Base-by-base conservation (phyloP, 148 eudicot species). In the Diospyros kaki region DNA sequence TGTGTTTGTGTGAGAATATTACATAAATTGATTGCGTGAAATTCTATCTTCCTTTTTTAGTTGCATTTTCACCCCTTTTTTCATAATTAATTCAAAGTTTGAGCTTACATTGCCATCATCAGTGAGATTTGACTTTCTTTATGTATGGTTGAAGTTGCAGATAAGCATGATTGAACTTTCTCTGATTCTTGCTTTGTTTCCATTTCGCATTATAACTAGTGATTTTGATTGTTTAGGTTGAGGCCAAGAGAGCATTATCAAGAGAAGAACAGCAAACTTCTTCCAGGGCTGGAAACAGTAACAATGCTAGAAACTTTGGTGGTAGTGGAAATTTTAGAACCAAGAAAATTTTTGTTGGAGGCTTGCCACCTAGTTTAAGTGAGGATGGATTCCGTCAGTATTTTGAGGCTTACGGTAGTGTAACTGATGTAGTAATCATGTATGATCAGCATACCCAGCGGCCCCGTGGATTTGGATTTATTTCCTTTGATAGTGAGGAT, bases 291-390 rank as follows among this genome's bases (percentile, higher is more conserved):
- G 91, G 89, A 73, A 90, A 80, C 74, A 46, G 83, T 46, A 74
- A 70, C 59, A 84, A 86, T 79, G 78, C 82, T 74, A 83, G 97
- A 69, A 86, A 45, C 42, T 78, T 72, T 74, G 89, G 88, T 38
- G 86, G 82, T 48, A 95, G 91, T 15, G 98, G 98, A 74, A 90
- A 83, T 81, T 44, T 82, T 67, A 85, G 92, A 75, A 94, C 98
- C 50, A 94, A 94, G 88, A 94, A 94, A 78, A 94, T 94, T 43
- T 94, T 94, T 85, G 98, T 94, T 74, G 98, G 98, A 66, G 98
- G 98, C 6, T 86, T 94, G 79, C 98, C 98, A 51, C 83, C 97
- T 58, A 86, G 86, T 12, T 61, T 94, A 68, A 83, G 84, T n/a
- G 98, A 94, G 79, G 97, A 94, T 9, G 93, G 83, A 18, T 94